A percentile compares a stretch with the other conserved stretches of the same genome.
These are phyloP conservation scores for Amniculicola lignicola DNA, from an alignment of 495 filamentous ascomycete species.

Conservation along the genomic window DNA sequence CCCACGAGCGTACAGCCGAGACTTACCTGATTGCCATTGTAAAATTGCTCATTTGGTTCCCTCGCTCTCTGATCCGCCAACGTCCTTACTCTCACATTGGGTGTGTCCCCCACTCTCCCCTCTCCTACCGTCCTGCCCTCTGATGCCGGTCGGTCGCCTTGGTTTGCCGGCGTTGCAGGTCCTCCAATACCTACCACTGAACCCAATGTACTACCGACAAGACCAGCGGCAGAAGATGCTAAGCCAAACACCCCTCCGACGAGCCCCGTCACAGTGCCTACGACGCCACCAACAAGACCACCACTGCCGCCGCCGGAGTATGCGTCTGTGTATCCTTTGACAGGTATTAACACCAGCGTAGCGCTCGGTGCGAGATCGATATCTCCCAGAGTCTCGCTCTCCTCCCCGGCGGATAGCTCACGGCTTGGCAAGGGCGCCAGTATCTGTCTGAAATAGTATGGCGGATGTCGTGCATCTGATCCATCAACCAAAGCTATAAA, in stretches of 20 bases:
- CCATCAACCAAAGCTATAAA: constrained; percentile 6
- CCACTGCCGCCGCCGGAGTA: constrained; percentile 47
- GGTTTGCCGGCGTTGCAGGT: neutral
- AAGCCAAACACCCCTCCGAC: constrained; percentile 38
- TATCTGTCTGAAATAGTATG: constrained; percentile 81
- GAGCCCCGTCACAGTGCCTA: constrained; percentile 15
- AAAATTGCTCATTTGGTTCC: constrained; percentile 58
- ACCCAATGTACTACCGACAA: constrained; percentile 49
- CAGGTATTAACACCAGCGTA: constrained; percentile 77
- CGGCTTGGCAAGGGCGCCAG: constrained; percentile 73
- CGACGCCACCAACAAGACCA: constrained; percentile 26
- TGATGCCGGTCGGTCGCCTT: neutral
- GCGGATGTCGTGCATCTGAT: constrained; percentile 14
- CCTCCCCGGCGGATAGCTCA: constrained; percentile 68
- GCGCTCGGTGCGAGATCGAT: constrained; percentile 72
- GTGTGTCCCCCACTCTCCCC: constrained; percentile 2
- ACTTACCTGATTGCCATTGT: constrained; percentile 85
- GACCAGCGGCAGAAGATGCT: constrained; percentile 41
- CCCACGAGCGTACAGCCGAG: neutral
- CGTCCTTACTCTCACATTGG: constrained; percentile 51
- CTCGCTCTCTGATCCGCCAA: constrained; percentile 54
- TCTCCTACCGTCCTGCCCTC: neutral
- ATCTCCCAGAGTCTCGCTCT: constrained; percentile 60
- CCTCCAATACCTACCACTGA: constrained; percentile 46
- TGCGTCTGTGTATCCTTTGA: constrained; percentile 58